Percentiles rank a stretch among this genome's conserved stretches.
These are phyloP conservation scores for Morella rubra DNA, from an alignment of 306 rosid genomes.

Conservation along the genomic window DNA sequence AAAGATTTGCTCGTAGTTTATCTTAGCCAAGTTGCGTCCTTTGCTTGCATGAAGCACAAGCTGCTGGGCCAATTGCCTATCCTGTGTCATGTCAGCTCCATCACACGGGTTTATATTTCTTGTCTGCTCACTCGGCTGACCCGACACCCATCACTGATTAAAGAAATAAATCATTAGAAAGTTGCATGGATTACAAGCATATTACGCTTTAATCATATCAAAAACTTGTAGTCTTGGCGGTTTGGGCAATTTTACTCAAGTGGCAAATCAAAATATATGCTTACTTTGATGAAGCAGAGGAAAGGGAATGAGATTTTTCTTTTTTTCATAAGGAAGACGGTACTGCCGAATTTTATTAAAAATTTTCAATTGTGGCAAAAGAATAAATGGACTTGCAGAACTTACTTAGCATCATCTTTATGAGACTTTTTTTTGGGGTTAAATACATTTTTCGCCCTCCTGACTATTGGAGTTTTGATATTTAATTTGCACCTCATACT, in stretches of 20 bases:
- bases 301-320: too few species aligned
- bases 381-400: too few species aligned
- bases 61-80: background rate
- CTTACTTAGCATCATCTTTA: too few species aligned
- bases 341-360: too few species aligned
- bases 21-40: slow-evolving; percentile 30
- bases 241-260: slow-evolving; percentile 35
- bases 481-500: too few species aligned
- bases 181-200: slow-evolving; percentile 43
- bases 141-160: slow-evolving; percentile 40
- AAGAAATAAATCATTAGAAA: slow-evolving; percentile 42
- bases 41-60: too few species aligned
- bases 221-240: slow-evolving; percentile 42
- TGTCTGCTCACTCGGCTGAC: slow-evolving; percentile 39
- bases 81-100: slow-evolving; percentile 11
- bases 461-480: too few species aligned
- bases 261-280: background rate
- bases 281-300: too few species aligned
- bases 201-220: slow-evolving; percentile 45
- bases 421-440: too few species aligned
- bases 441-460: too few species aligned
- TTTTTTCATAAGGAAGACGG: too few species aligned
- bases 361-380: too few species aligned
- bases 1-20: slow-evolving; percentile 27
- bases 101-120: slow-evolving; percentile 30